Evolutionary conservation across 2,329 filamentous ascomycete species (phyloP), one percentile per base, ranked within the genome.

Genomic region (Didymella exigua): DNA sequence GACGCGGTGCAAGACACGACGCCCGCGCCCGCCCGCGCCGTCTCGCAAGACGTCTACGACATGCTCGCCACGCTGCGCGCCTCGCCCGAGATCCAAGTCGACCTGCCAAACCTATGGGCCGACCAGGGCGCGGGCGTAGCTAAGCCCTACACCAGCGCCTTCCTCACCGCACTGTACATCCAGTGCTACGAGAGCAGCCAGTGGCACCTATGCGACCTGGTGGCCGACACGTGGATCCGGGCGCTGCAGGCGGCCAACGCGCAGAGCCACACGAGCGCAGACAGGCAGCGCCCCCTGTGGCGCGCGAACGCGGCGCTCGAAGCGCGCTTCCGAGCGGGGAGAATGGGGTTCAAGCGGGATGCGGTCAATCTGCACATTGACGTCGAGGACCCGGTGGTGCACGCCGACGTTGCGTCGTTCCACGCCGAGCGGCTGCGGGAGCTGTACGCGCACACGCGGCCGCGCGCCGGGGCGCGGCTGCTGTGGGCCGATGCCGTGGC

Each of bases 161-260:
- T 56, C 2, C 66, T 73, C 4, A 62, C 51, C 1, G 53, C 67
- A 7, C 58, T 72, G n/a, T 72, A 73, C 59, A 49, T 72, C 29
- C 33, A 60, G 18, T 58, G 59, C 49, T 68, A 69, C 49, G 16
- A 56, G 4, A 26, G 48, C 14, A 11, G 47, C 0, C 24, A 56
- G 3, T 66, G 55, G 53, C 30, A 70, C 31, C 31, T 62, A 19
- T 73, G 70, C 54, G 70, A 74, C 45, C 55, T 74, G 13, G 47
- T 74, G 24, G 58, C 60, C 30, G 71, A 74, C 37, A 70, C 66
- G 5, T 74, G 70, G 70, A 74, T 74, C 50, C 70, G 67, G 14
- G 68, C 66, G 0, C 68, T 72, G 51, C 71, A 71, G 24, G 40
- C 23, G 5, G 40, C 50, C 5, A 61, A 67, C 40, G 37, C 37